Percentiles rank a stretch among this genome's conserved stretches.
Evolutionary conservation across 2,329 filamentous ascomycete species (phyloP).

Genomic region (Cladosporium cucumerinum): DNA sequence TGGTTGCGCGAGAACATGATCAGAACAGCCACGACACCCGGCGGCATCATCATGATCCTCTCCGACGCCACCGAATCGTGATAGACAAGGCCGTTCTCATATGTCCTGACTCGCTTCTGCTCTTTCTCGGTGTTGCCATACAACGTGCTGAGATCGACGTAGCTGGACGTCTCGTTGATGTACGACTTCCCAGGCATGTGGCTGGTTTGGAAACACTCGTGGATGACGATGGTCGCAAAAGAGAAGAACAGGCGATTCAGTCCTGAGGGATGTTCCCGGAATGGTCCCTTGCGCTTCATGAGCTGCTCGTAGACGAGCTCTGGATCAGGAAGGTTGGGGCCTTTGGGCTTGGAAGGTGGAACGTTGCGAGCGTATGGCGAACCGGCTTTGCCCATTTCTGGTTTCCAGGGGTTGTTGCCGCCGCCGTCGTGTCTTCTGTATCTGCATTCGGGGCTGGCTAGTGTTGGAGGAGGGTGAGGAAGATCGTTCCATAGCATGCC

Average conservation of each 20-base stretch:
- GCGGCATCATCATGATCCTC: constrained; percentile 49
- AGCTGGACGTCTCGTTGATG: constrained; percentile 47
- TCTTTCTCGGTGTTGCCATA: constrained; percentile 46
- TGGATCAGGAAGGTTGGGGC: constrained; percentile 48
- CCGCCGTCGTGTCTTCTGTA: constrained; percentile 47
- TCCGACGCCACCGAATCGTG: constrained; percentile 46
- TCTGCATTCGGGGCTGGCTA: constrained; percentile 45
- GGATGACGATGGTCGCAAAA: constrained; percentile 48
- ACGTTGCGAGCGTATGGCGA: constrained; percentile 46
- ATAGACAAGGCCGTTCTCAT: constrained; percentile 42
- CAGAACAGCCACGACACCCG: constrained; percentile 42
- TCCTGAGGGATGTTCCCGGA: constrained; percentile 45
- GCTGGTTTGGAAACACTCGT: constrained; percentile 47
- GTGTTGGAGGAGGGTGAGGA: constrained; percentile 49
- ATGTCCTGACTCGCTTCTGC: constrained; percentile 44
- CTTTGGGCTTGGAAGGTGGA: constrained; percentile 47
- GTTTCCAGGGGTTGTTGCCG: constrained; percentile 47
- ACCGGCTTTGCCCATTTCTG: constrained; percentile 53
- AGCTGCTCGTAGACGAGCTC: constrained; percentile 48
- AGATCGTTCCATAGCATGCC: constrained; percentile 53
- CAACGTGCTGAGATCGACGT: constrained; percentile 47
- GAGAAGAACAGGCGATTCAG: constrained; percentile 48
- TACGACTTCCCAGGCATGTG: constrained; percentile 23
- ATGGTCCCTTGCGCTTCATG: constrained; percentile 40
- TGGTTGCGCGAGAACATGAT: constrained; percentile 48